A percentile compares a stretch with the other conserved stretches of the same genome.
These are phyloP conservation scores for Hsuehochloa calcarea DNA, from an alignment of 176 grass and related monocot species.

Conservation along the genomic window DNA sequence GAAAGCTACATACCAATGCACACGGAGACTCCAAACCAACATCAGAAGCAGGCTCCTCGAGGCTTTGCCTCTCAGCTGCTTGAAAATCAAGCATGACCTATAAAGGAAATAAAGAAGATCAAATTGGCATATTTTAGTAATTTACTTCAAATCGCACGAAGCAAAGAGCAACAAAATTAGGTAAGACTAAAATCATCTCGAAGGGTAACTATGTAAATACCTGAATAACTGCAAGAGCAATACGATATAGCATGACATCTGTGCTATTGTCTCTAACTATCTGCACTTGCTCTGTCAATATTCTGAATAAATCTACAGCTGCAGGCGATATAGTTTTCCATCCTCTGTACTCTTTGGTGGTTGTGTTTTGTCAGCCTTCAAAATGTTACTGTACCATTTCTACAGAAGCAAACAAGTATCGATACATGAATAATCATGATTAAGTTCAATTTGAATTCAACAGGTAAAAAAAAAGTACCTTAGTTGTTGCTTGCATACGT, in stretches of 20 bases:
- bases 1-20: slow-evolving; percentile 68
- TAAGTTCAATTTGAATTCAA: slow-evolving; percentile 26
- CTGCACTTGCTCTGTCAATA: slow-evolving; percentile 95
- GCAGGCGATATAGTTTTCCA: slow-evolving; percentile 88
- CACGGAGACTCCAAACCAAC: slow-evolving; percentile 82
- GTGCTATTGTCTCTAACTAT: slow-evolving; percentile 98
- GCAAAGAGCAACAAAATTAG: slow-evolving; percentile 31
- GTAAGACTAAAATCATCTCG: slow-evolving; percentile 3
- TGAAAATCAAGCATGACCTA: slow-evolving; percentile 99
- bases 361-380: slow-evolving; percentile 97
- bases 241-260: slow-evolving; percentile 95
- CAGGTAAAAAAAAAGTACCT: slow-evolving; percentile 57
- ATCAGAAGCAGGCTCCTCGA: slow-evolving; percentile 91
- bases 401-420: slow-evolving; percentile 49
- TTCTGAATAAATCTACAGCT: slow-evolving; percentile 96
- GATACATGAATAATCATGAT: slow-evolving; percentile 22
- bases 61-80: slow-evolving; percentile 88
- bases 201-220: slow-evolving; percentile 34
- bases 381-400: slow-evolving; percentile 99
- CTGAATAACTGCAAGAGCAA: slow-evolving; percentile 97
- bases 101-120: slow-evolving; percentile 29
- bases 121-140: slow-evolving; percentile 8
- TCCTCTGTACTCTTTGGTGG: slow-evolving; percentile 83
- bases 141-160: background rate
- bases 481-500: slow-evolving; percentile 94